Evolutionary conservation across 805 yeast species (phyloP), one percentile per base, ranked within the genome.

Genomic region (Cyberlindnera amylophila): DNA sequence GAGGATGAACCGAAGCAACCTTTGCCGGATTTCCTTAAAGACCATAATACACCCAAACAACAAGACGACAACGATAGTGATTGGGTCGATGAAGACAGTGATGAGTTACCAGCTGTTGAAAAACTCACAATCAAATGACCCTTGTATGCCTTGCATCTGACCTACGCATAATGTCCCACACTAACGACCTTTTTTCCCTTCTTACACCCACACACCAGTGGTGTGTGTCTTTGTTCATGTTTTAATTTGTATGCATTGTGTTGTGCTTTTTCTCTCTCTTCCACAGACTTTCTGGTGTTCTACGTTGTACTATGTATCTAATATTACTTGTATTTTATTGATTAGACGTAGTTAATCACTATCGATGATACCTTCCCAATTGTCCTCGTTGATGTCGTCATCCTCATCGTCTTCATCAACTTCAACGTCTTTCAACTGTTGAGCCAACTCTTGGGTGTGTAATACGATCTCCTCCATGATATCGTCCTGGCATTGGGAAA

Each of bases 351-450:
- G 7, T 63, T 58, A n/a, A 47, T 69, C 75, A 45, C 65, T 59
- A 14, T 58, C 64, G 36, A 77, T 71, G 51, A 75, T 77, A 34
- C 67, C 69, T 48, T 77, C 82, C 81, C 82, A 76, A 40, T 71
- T 72, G 37, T 55, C 59, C 30, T 59, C 65, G 42, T 58, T 46
- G 36, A 64, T 57, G 12, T 56, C 58, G 13, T 58, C 66, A n/a
- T 53, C 54, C 12, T 65, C 72, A 21, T 61, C 71, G 21, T 61
- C 71, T 32, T 65, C 69, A 6, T 64, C 77, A 18, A 70, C 53
- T 2, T 77, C 77, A 10, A 87, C 89, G 2, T 91, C 95, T n/a
- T 36, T 28, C 30, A 85, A 61, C 44, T 72, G 76, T 4, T 61
- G 50, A 43, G 81, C 62, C 47, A 84, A 58, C 10, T 62, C 72